These are phyloP conservation scores for Morella rubra DNA, from an alignment of 306 rosid species.

Conservation along the genomic window DNA sequence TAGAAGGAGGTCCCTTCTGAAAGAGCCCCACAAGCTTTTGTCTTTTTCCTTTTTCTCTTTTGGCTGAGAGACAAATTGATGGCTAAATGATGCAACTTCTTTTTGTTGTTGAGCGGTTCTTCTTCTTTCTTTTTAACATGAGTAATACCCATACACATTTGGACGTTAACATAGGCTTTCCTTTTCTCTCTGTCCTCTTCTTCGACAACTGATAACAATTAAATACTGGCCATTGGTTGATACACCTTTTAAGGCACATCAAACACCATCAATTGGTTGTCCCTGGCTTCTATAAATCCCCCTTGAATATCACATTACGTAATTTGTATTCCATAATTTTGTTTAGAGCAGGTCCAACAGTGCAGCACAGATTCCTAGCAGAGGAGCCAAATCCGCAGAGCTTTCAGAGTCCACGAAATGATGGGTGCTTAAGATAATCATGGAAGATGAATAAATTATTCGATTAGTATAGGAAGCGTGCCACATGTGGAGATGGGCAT, in stretches of 20 bases:
- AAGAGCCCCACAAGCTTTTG: conserved; percentile 1
- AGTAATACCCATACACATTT: background rate
- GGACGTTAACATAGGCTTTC: background rate
- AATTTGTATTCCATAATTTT: background rate
- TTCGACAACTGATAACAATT: too few species aligned
- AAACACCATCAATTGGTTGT: background rate
- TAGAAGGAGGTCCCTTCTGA: background rate
- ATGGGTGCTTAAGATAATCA: background rate
- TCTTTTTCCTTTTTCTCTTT: background rate
- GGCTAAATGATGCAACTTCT: conserved; percentile 3
- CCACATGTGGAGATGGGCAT: background rate
- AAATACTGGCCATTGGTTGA: background rate
- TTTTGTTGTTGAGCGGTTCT: too few species aligned
- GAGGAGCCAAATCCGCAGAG: background rate
- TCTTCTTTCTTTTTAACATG: background rate
- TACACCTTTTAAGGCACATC: background rate
- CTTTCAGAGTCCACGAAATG: background rate
- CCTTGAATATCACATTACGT: background rate
- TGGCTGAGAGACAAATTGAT: background rate
- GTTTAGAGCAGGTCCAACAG: too few species aligned
- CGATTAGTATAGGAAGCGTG: background rate
- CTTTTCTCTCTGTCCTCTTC: background rate
- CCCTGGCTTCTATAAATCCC: background rate
- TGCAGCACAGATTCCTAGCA: background rate
- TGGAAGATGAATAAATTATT: background rate